Evolutionary conservation across 345 rosid species (phyloP).

Genomic region (Camelina sativa): DNA sequence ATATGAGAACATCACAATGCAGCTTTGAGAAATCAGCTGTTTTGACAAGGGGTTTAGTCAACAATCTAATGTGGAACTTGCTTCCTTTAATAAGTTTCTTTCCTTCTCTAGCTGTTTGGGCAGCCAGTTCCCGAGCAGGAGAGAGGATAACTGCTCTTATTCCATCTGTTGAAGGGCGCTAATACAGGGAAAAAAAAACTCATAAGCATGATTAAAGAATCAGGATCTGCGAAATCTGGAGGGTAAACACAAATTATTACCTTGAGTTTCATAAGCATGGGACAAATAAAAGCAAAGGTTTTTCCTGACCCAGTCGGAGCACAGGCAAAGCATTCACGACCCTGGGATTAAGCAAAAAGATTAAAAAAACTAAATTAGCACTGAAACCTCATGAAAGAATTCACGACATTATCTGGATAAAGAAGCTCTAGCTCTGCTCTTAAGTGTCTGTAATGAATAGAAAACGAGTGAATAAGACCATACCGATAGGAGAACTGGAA

Average conservation of each 20-base stretch:
- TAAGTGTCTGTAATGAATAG: constrained; percentile 10
- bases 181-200: constrained; percentile 21
- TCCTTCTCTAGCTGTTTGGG: constrained; percentile 90
- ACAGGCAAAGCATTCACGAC: constrained; percentile 93
- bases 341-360: constrained; percentile 51
- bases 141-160: constrained; percentile 84
- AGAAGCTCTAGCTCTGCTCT: background rate
- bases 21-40: constrained; percentile 67
- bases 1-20: constrained; percentile 77
- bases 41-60: constrained; percentile 79
- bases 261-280: constrained; percentile 95
- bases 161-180: constrained; percentile 71
- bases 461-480: constrained; percentile 38
- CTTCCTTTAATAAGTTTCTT: constrained; percentile 83
- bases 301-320: constrained; percentile 99
- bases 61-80: constrained; percentile 64
- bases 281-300: constrained; percentile 87
- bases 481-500: constrained; percentile 86
- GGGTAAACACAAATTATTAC: constrained; percentile 43
- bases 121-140: constrained; percentile 89
- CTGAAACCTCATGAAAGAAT: background rate
- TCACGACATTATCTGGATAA: background rate
- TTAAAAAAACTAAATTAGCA: background rate
- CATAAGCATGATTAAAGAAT: constrained; percentile 35
- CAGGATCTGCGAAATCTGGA: constrained; percentile 2